Conservation (phyloP, 2,329 filamentous ascomycete genomes). For the Botrytis squamosa region DNA sequence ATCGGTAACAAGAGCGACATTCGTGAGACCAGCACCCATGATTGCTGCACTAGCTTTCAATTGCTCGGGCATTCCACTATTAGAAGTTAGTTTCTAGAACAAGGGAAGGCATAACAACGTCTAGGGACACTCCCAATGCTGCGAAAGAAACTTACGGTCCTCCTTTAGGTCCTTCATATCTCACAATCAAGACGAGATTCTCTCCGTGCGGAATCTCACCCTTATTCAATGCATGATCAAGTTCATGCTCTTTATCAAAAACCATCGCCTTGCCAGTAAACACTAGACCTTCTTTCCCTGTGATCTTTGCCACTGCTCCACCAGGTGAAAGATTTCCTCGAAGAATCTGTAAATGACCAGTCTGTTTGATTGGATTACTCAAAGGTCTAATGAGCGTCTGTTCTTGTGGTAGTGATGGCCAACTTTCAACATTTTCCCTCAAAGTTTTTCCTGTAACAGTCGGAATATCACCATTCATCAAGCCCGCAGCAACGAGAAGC, state of each 20-base stretch:
- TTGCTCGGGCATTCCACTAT: constrained; percentile 87
- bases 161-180: constrained; percentile 91
- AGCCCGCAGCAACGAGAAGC: constrained; percentile 70
- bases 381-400: constrained; percentile 83
- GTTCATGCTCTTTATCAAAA: constrained; percentile 80
- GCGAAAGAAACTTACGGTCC: constrained; percentile 53
- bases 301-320: constrained; percentile 93
- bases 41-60: constrained; percentile 84
- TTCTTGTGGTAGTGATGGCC: constrained; percentile 72
- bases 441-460: constrained; percentile 85
- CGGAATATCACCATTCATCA: constrained; percentile 74
- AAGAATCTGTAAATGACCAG: constrained; percentile 85
- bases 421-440: constrained; percentile 74
- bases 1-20: constrained; percentile 89
- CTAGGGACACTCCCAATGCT: no score
- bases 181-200: constrained; percentile 84
- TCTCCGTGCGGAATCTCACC: constrained; percentile 70
- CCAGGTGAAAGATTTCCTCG: constrained; percentile 84
- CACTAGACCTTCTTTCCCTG: constrained; percentile 82
- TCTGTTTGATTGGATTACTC: constrained; percentile 72
- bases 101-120: no score
- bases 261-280: constrained; percentile 81
- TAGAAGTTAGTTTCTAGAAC: background rate
- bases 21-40: constrained; percentile 85
- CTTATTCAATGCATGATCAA: constrained; percentile 70